Conservation (phyloP, 768 basidiomycete genomes). For the Tylopilus plumbeoviolaceoides region DNA sequence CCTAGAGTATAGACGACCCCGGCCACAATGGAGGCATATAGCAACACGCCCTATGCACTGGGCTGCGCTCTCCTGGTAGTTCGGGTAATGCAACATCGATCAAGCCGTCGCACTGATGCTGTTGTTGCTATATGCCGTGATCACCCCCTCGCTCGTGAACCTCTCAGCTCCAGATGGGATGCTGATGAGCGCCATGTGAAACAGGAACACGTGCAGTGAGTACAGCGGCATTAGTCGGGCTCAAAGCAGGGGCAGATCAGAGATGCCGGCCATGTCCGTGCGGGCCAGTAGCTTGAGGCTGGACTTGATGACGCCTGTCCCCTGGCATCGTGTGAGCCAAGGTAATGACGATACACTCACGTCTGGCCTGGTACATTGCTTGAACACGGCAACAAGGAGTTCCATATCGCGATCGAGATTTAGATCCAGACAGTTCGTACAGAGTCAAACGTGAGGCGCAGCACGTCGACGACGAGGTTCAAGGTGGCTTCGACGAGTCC, state of each 20-base stretch:
- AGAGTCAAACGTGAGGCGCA: conserved; percentile 59
- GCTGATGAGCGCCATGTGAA: conserved; percentile 84
- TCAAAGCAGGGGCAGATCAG: conserved; percentile 60
- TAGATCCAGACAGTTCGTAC: conserved; percentile 54
- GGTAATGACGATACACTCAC: conserved; percentile 62
- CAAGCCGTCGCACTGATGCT: conserved; percentile 65
- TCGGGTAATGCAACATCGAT: conserved; percentile 67
- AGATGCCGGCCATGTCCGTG: conserved; percentile 65
- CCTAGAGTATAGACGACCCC: conserved; percentile 63
- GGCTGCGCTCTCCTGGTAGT: conserved; percentile 70
- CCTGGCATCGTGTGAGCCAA: conserved; percentile 81
- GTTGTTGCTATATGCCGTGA: conserved; percentile 82
- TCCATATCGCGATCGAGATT: conserved; percentile 81
- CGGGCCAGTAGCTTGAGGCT: conserved; percentile 72
- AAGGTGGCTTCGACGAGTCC: conserved; percentile 60
- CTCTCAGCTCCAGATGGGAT: conserved; percentile 77
- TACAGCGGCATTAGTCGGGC: conserved; percentile 65
- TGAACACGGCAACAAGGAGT: conserved; percentile 75
- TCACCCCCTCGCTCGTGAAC: conserved; percentile 77
- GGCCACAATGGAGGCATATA: conserved; percentile 73
- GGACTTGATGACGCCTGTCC: conserved; percentile 70
- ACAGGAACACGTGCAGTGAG: conserved; percentile 72
- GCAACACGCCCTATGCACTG: conserved; percentile 79
- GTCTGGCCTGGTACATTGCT: conserved; percentile 69
- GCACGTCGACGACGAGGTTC: conserved; percentile 63